These are phyloP conservation scores for Ceratocystis colombiana DNA, from an alignment of 2,329 filamentous ascomycete genomes.

Conservation along the genomic window DNA sequence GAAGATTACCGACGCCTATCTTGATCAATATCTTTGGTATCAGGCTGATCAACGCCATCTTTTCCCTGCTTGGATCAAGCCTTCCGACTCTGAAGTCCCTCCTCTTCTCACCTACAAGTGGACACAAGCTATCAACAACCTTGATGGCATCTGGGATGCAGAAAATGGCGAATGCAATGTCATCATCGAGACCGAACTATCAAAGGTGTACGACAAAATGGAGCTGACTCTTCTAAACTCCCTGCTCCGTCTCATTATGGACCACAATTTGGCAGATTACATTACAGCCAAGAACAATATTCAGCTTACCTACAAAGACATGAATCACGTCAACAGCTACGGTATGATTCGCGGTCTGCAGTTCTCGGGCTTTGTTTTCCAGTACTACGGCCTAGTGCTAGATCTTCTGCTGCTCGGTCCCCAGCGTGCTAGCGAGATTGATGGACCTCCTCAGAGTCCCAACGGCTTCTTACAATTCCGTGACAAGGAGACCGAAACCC, in stretches of 20 bases:
- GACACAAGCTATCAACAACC: conserved; percentile 98
- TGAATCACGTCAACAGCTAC: conserved; percentile 99
- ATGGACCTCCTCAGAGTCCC: conserved; percentile 81
- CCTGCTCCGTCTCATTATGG: conserved; percentile 90
- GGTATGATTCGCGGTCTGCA: conserved; percentile 96
- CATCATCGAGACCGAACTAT: conserved; percentile 94
- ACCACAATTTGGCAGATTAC: conserved; percentile 97
- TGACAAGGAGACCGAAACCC: conserved; percentile 80
- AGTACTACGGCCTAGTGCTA: conserved; percentile 93
- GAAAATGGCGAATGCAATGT: conserved; percentile 94
- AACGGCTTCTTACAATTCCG: conserved; percentile 98
- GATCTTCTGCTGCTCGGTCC: conserved; percentile 85
- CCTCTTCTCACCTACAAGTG: conserved; percentile 94
- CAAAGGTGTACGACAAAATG: conserved; percentile 99
- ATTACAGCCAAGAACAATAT: conserved; percentile 99
- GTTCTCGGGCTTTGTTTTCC: conserved; percentile 97
- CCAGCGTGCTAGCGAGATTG: conserved; percentile 95
- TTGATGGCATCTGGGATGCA: conserved; percentile 89
- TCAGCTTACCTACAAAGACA: conserved; percentile 97
- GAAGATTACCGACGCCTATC: conserved; percentile 97
- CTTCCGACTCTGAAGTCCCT: conserved; percentile 93
- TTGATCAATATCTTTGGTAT: conserved; percentile 98
- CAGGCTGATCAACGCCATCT: conserved; percentile 94
- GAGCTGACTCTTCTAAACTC: conserved; percentile 93
- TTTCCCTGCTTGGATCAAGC: conserved; percentile 98